A percentile compares a stretch with the other conserved stretches of the same genome.
Evolutionary conservation across 768 basidiomycete species (phyloP).

Genomic region (Mycena crocata): DNA sequence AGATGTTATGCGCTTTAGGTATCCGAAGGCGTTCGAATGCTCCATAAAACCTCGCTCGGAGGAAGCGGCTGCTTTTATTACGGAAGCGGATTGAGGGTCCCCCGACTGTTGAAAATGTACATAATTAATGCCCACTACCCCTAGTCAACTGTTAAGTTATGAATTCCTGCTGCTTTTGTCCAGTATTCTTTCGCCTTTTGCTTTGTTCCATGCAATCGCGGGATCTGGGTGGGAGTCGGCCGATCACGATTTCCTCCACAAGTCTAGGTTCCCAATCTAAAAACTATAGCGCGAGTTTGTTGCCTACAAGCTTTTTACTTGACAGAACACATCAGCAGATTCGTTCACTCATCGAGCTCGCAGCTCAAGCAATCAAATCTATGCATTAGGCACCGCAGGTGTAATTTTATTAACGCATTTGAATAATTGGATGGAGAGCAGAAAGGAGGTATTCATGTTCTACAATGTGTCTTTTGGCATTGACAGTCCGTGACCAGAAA

Average conservation of each 20-base stretch:
- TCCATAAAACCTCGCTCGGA: slow-evolving; percentile 16
- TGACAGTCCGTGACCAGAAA: slow-evolving; percentile 34
- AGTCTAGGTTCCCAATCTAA: no score
- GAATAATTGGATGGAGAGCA: background rate
- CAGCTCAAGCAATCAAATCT: background rate
- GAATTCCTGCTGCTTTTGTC: no score
- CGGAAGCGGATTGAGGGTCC: background rate
- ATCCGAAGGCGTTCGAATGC: slow-evolving; percentile 29
- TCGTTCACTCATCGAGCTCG: no score
- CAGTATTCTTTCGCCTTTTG: no score
- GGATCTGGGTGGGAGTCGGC: no score
- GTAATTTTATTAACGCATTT: background rate
- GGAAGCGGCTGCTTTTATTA: slow-evolving; percentile 10
- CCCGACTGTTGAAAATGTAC: background rate
- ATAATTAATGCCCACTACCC: no score
- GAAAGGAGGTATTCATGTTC: slow-evolving; percentile 29
- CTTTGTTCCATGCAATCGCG: no score
- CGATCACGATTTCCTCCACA: no score
- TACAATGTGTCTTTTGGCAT: slow-evolving; percentile 31
- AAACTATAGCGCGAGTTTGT: no score
- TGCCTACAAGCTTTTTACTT: no score
- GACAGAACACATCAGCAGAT: no score
- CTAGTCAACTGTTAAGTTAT: no score
- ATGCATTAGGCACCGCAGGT: slow-evolving; percentile 18
- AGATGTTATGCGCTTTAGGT: slow-evolving; percentile 5